Percentiles rank a stretch among this genome's conserved stretches.
Evolutionary conservation across 192 early-diverging fungal genomes (phyloP).

Genomic region (Rhizophagus clarus): DNA sequence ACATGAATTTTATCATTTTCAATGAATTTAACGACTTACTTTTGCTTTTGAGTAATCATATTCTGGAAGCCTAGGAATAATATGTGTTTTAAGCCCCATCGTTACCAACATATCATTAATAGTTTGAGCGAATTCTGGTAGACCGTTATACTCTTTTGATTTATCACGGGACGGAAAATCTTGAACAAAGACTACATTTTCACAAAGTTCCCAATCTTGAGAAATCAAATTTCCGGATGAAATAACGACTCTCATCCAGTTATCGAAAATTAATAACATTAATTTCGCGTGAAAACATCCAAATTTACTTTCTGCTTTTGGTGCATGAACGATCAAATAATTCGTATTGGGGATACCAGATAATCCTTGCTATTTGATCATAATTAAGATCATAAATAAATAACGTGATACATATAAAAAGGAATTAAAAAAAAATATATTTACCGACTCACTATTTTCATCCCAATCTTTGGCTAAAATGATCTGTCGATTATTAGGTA

Average conservation of each 20-base stretch:
- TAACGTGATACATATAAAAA: not conserved
- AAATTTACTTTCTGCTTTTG: conserved; percentile 35
- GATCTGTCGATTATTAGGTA: not conserved
- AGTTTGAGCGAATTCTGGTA: conserved; percentile 45
- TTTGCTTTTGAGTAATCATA: conserved; percentile 53
- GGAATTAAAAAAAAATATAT: no score
- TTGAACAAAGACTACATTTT: conserved; percentile 65
- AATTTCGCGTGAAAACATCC: conserved; percentile 65
- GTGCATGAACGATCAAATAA: conserved; percentile 48
- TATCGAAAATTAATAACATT: conserved; percentile 59
- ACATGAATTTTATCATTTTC: not conserved
- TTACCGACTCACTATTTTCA: not conserved
- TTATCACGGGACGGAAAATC: conserved; percentile 44
- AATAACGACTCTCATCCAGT: conserved; percentile 54
- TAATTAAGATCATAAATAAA: not conserved
- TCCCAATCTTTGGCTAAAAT: not conserved
- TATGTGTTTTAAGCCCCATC: conserved; percentile 51
- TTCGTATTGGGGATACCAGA: conserved; percentile 11
- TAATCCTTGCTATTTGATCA: not conserved
- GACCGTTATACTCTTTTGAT: not conserved
- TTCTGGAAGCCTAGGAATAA: conserved; percentile 38
- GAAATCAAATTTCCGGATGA: conserved; percentile 36
- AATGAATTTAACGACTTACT: conserved; percentile 16
- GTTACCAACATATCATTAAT: conserved; percentile 43
- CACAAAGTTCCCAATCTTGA: conserved; percentile 55